Evolutionary conservation across 805 yeast species (phyloP).

Genomic region (Candida golubevii): DNA sequence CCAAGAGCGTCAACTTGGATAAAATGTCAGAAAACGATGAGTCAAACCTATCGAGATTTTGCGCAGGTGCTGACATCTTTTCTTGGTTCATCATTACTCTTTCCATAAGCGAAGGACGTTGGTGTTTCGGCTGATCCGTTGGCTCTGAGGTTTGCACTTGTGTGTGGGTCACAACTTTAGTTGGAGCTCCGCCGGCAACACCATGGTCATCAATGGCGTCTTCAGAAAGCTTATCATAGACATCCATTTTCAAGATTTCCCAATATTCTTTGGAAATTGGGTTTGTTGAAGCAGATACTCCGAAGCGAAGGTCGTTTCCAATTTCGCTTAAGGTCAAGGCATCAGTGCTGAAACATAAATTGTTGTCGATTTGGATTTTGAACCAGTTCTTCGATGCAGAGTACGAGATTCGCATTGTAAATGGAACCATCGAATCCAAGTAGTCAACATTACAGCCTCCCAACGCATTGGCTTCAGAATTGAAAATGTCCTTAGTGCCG

Average conservation of each 20-base stretch:
- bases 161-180: conserved; percentile 25
- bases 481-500: conserved; percentile 38
- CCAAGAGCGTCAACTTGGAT: conserved; percentile 10
- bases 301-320: conserved; percentile 41
- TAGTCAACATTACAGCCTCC: conserved; percentile 57
- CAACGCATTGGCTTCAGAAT: conserved; percentile 33
- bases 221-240: conserved; percentile 49
- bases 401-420: conserved; percentile 62
- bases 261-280: conserved; percentile 47
- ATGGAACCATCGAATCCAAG: conserved; percentile 68
- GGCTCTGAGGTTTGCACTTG: conserved; percentile 1
- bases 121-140: conserved; percentile 15
- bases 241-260: conserved; percentile 58
- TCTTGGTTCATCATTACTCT: conserved; percentile 25
- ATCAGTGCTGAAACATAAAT: conserved; percentile 63
- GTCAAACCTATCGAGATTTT: conserved; percentile 6
- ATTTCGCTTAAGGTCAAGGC: conserved; percentile 42
- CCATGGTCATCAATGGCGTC: conserved; percentile 60
- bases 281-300: conserved; percentile 44
- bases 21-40: conserved; percentile 7
- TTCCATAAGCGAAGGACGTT: conserved; percentile 37
- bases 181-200: conserved; percentile 38
- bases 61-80: conserved; percentile 8
- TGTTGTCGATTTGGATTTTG: conserved; percentile 70
- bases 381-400: conserved; percentile 41